A percentile compares a stretch with the other conserved stretches of the same genome.
These are phyloP conservation scores for Vigna trinervia DNA, from an alignment of 306 rosid genomes.

Conservation along the genomic window DNA sequence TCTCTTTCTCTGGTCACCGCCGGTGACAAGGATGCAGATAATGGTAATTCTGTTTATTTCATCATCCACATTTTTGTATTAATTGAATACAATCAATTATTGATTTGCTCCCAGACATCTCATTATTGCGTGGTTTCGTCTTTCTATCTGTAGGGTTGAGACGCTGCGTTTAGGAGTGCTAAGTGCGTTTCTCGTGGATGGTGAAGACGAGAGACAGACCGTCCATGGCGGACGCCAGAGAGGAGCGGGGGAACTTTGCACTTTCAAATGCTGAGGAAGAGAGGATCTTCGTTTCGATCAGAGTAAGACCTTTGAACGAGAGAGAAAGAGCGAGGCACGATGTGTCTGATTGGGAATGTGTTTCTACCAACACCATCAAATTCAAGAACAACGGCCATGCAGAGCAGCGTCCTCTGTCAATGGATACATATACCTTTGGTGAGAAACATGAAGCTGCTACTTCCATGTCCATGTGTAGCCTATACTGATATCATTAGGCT, in stretches of 20 bases:
- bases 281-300: constrained; percentile 72
- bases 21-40: constrained; percentile 38
- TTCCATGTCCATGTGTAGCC: neutral
- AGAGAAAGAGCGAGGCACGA: constrained; percentile 61
- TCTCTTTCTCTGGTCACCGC: constrained; percentile 47
- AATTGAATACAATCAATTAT: neutral
- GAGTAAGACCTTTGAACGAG: constrained; percentile 82
- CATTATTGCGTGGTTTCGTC: neutral
- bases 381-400: constrained; percentile 48
- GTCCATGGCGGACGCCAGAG: constrained; percentile 19
- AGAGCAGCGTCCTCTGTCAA: constrained; percentile 54
- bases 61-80: neutral
- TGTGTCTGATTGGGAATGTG: constrained; percentile 67
- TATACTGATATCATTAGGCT: neutral
- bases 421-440: constrained; percentile 69
- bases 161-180: constrained; percentile 1
- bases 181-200: neutral
- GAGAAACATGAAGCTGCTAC: neutral
- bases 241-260: constrained; percentile 39
- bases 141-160: constrained; percentile 27
- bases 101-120: neutral
- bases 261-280: constrained; percentile 55
- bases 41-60: constrained; percentile 33
- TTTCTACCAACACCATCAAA: constrained; percentile 52
- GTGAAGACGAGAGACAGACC: constrained; percentile 20